Base-by-base conservation (phyloP, 441 rosid genomes). In the Eutrema salsugineum region DNA sequence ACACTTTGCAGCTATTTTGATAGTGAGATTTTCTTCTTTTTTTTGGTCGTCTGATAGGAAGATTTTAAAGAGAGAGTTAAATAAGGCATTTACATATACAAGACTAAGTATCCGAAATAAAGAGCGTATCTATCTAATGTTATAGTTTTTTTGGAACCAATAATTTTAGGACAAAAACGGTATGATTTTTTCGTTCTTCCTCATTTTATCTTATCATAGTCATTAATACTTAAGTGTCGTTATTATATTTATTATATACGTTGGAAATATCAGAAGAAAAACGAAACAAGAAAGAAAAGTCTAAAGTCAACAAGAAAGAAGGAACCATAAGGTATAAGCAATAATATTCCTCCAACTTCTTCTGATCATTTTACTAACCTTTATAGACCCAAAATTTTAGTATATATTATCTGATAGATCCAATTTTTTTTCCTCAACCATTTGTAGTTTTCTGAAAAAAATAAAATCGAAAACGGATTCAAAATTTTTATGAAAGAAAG, bases 241-340 rank as follows among this genome's bases (percentile, higher is more conserved):
- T 47, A 75, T 62, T 54, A 55, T 61, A 75, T 55, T 74, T 17
- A 66, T 58, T n/a, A 42, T 24, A 47, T 64, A 28, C 49, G 28
- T 76, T 70, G 61, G 62, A 65, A 70, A 65, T 69, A 69, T 63
- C 59, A 61, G 65, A 64, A 49, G 51, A 57, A 57, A 70, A 57
- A 49, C 66, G n/a, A 63, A 68, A 42, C 24, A 74, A 24, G 63
- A 59, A 28, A 71, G 82, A 80, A 80, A 85, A 81, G 84, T 82
- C 83, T 62, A 30, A 19, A 74, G 87, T 77, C 80, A 77, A 77
- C 63, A 63, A 59, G 15, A 63, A 64, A 20, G 66, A 76, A 48
- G 67, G 71, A 70, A 71, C 57, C 58, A 76, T 47, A 32, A 68
- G 57, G 58, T 39, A 68, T 63, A 67, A 55, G 78, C 85, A 78